These are phyloP conservation scores for Trichosporon coremiiforme DNA, from an alignment of 1,284 basidiomycete species.

Conservation along the genomic window DNA sequence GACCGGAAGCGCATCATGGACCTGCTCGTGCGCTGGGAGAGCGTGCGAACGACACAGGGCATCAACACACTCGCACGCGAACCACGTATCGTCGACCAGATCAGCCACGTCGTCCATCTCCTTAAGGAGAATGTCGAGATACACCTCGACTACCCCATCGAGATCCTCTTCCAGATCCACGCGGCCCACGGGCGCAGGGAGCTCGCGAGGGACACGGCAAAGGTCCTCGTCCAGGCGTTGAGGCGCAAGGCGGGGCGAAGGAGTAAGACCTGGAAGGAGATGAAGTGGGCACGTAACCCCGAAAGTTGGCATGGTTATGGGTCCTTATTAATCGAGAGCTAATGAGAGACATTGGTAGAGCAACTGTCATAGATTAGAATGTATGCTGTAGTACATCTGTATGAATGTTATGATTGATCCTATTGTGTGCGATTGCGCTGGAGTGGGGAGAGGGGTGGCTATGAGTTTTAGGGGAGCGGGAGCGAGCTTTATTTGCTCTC, in stretches of 20 bases:
- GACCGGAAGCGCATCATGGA: conserved; percentile 1
- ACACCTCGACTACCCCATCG: background rate
- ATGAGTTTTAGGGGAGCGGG: background rate
- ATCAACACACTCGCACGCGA: background rate
- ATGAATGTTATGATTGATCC: conserved; percentile 10
- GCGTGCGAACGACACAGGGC: background rate
- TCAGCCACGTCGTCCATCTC: background rate
- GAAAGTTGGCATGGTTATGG: conserved; percentile 4
- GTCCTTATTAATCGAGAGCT: background rate
- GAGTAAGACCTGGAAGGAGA: background rate
- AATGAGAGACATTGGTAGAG: background rate
- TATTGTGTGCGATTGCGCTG: background rate
- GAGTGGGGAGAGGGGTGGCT: background rate
- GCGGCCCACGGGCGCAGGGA: conserved; percentile 2
- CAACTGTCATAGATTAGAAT: background rate
- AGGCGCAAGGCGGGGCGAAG: conserved; percentile 5
- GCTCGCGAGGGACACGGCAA: background rate
- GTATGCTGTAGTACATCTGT: conserved; percentile 12
- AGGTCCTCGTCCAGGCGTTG: background rate
- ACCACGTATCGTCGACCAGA: background rate
- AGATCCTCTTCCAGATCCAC: background rate
- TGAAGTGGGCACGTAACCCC: background rate
- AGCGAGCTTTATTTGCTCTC: background rate
- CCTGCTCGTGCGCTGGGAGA: background rate
- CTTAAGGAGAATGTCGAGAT: background rate